A percentile compares a stretch with the other conserved stretches of the same genome.
phyloP scores from a whole-genome alignment of 208 protist species.

The Sergeia podlipaevii region DNA sequence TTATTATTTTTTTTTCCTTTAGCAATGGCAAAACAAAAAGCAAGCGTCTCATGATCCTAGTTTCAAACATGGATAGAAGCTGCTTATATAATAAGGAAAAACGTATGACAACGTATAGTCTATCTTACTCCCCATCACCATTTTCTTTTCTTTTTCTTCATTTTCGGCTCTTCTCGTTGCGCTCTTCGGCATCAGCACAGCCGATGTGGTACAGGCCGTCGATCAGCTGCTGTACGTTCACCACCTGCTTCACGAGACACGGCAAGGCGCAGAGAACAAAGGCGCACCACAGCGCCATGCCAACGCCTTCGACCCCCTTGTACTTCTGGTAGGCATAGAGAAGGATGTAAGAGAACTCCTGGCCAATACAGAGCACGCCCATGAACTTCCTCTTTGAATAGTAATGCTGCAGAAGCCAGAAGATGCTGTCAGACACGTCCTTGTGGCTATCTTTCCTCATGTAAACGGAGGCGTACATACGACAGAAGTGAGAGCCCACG shows the following conservation, averaged over 20 bases:
- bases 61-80: background rate
- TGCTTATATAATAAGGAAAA: background rate
- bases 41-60: background rate
- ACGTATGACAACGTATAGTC: too few relatives aligned
- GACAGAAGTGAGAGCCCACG: conserved; percentile 91
- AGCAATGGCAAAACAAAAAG: background rate
- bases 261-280: conserved; percentile 38
- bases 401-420: conserved; percentile 84
- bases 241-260: conserved; percentile 82
- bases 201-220: conserved; percentile 83
- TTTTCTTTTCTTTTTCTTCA: background rate
- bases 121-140: too few relatives aligned
- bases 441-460: conserved; percentile 74
- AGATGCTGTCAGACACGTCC: conserved; percentile 79
- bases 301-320: conserved; percentile 16
- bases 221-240: conserved; percentile 90
- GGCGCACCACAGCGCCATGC: conserved; percentile 21
- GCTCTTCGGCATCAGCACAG: conserved; percentile 60
- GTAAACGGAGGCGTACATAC: conserved; percentile 88
- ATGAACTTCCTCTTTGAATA: conserved; percentile 88
- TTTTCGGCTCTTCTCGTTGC: conserved; percentile 15
- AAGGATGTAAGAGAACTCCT: conserved; percentile 91
- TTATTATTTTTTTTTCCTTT: background rate
- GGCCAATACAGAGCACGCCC: conserved; percentile 82
- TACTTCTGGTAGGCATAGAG: conserved; percentile 79